Base-by-base conservation (phyloP, 1,284 basidiomycete genomes). In the Schizophyllum commune region DNA sequence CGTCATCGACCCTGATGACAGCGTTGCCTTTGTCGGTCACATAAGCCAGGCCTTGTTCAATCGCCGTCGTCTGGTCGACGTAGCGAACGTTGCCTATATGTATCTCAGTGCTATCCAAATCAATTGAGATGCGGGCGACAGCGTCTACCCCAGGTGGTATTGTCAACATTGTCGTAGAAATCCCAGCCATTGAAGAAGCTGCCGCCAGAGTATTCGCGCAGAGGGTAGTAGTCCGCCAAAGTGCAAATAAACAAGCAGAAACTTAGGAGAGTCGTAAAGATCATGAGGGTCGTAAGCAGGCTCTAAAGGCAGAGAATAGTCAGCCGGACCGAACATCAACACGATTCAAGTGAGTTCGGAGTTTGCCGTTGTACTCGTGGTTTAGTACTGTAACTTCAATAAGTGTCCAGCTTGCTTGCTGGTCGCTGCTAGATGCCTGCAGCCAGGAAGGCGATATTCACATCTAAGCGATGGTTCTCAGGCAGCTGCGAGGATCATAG, bases 181-280 rank as follows among this genome's bases (percentile, higher is more conserved):
- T 82, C 79, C 81, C 83, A 88, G 19, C 75, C 72, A 63, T 83
- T 75, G 68, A 88, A 87, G 71, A 88, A 89, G 7, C 71, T 74
- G 19, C 68, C 55, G 4, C 84, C 83, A 15, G 78, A 73, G 65
- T 84, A 83, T 62, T 82, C 79, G 58, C 75, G 75, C 5, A 80
- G 67, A 5, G 82, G 75, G 21, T 73, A 70, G 65, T 80, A 84
- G 33, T 67, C 60, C 32, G 70, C 75, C 1, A 58, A 32, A 11
- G 55, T 58, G 7, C 39, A 55, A 17, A 63, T 57, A 15, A 52
- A 15, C 32, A 61, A 47, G 7, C 54, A 55, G 17, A 57, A 54
- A 53, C 58, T 51, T 1, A 62, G 9, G 56, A 56, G 47, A 4
- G 9, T 47, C 39, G 39, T 47, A 17, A 47, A 9, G 39, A 47